A percentile compares a stretch with the other conserved stretches of the same genome.
These are phyloP conservation scores for Phytophthora litchii DNA, from an alignment of 352 stramenopile genomes.

Conservation along the genomic window DNA sequence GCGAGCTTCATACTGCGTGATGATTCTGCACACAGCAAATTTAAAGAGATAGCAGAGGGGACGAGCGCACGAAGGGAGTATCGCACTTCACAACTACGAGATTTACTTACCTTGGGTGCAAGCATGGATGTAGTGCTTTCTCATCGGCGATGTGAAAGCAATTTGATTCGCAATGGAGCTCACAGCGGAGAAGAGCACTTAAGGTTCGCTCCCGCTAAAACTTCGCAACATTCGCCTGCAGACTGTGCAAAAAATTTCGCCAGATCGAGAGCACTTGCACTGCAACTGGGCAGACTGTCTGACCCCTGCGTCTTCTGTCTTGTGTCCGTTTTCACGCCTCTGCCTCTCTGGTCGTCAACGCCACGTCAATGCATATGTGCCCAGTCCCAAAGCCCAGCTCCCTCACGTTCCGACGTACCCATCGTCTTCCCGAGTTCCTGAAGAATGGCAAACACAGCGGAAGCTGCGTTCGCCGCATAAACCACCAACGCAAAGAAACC, in stretches of 20 bases:
- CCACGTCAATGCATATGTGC: neutral
- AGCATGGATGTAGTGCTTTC: neutral
- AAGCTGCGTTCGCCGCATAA: neutral
- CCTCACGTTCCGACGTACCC: slow-evolving; percentile 13
- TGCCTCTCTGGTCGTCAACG: slow-evolving; percentile 8
- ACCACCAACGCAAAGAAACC: neutral
- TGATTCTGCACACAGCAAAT: neutral
- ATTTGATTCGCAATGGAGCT: neutral
- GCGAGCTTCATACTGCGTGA: neutral
- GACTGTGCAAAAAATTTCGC: neutral
- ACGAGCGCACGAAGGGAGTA: neutral
- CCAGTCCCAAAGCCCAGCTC: neutral
- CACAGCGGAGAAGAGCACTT: neutral
- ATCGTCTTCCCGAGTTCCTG: neutral
- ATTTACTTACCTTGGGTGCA: neutral
- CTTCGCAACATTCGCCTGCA: neutral
- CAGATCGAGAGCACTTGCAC: slow-evolving; percentile 4
- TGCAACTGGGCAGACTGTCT: slow-evolving; percentile 11
- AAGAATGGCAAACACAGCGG: slow-evolving; percentile 2
- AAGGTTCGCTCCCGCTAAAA: neutral
- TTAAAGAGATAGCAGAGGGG: neutral
- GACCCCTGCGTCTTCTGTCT: slow-evolving; percentile 8
- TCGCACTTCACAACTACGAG: neutral
- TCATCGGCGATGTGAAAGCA: neutral
- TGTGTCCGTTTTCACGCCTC: slow-evolving; percentile 1